Base-by-base conservation (phyloP, 108 stramenopile genomes). In the Skeletonema costatum region DNA sequence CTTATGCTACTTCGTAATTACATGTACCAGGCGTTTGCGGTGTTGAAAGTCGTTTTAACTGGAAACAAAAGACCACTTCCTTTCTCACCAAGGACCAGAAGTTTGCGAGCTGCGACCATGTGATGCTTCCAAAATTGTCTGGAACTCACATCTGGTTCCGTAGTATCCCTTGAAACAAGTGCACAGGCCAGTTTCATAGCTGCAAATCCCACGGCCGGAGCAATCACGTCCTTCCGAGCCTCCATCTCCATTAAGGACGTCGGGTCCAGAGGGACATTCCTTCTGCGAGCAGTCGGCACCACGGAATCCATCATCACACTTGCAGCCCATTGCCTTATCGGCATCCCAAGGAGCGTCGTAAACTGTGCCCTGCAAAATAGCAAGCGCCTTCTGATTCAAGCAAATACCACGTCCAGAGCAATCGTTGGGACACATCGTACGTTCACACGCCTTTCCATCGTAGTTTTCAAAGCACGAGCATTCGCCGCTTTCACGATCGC, bases 261-360 rank as follows among this genome's bases (percentile, higher is more conserved):
- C 92, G 12, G 63, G 51, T 14, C 91, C 92, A 2, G 92, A 90
- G 19, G 92, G 92, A 62, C 92, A 93, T 77, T 93, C 92, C 71
- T 85, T 84, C 71, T 84, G 88, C 29, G 85, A 88, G 80, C 96
- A 96, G 85, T 96, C 96, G 4, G 93, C 86, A 21, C 96, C 96
- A 75, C 90, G 89, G 76, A 75, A 96, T 21, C 93, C 96, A 14
- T 75, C 42, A 78, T 96, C 96, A 71, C 96, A 96, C 75, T 83
- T 87, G 85, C 96, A 96, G 33, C 93, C 93, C 50, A 85, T 83
- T 70, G 90, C 81, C 73, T 94, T 93, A 35, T 83, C 73, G 17
- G 92, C 90, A 72, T 96, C 96, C 96, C 94, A 94, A 35, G 90
- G 80, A 61, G 80, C 56, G 21, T 63, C 53, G 72, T 87, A 87